Base-by-base conservation (phyloP, 129 eudicot genomes). In the Centaurea solstitialis region DNA sequence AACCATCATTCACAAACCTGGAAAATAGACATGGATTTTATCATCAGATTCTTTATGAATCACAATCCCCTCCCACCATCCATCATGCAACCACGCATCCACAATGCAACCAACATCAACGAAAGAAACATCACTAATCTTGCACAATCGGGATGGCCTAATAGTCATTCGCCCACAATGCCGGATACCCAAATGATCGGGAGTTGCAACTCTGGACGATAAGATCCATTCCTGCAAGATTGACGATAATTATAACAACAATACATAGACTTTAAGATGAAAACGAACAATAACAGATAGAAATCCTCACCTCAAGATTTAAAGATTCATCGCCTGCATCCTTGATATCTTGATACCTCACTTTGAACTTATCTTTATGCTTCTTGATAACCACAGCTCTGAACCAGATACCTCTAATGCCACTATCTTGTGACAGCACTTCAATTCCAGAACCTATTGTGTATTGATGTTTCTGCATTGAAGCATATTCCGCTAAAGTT, bases 61-160 rank as follows among this genome's bases (percentile, higher is more conserved):
- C 43, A 94, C 94, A 43, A 94, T 86, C 43, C 98, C 98, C 87
- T 94, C 98, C 96, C 98, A 94, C 98, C 98, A 94, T 8, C 96
- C 96, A 85, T 90, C 93, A 82, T 90, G 87, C 91, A 91, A 80
- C 97, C 97, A 94, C 21, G 84, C 99, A 85, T 92, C 99, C 72
- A 94, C 99, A 70, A 90, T 30, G 35, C 76, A 83, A 73, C 97
- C 98, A 20, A 83, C 78, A 12, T 79, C 70, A 28, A 68, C 80
- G 17, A 70, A 37, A 21, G 79, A 67, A 12, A 30, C 39, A 30
- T 39, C 81, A 65, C 67, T 70, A 24, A 74, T 75, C 23, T 72
- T 76, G 15, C 65, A 41, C 9, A 15, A 15, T 18, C 75, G 80
- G 8, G 83, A 61, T 6, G 97, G 99, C 76, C 99, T 84, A 75